These are phyloP conservation scores for Mucor ambiguus DNA, from an alignment of 371 early-diverging fungal genomes.

Conservation along the genomic window DNA sequence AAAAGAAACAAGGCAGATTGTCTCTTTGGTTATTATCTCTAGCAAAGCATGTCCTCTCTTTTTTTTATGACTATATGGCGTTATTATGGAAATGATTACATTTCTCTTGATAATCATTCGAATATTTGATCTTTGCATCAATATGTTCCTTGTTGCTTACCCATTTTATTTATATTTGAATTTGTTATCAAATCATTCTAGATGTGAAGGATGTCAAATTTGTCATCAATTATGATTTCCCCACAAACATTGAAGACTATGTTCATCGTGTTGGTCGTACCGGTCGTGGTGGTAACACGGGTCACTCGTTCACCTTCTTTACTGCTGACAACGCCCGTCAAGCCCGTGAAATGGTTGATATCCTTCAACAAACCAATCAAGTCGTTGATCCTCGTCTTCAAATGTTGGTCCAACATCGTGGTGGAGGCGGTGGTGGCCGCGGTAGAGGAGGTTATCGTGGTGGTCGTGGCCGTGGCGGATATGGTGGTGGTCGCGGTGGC, in stretches of 20 bases:
- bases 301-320: constrained; percentile 97
- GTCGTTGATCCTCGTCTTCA: constrained; percentile 84
- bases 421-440: constrained; percentile 45
- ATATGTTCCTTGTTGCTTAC: constrained; percentile 7
- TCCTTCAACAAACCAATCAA: constrained; percentile 96
- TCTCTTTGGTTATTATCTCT: constrained; percentile 4
- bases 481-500: constrained; percentile 25
- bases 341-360: constrained; percentile 88
- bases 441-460: constrained; percentile 56
- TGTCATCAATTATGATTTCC: constrained; percentile 98
- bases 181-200: constrained; percentile 24
- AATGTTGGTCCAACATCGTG: constrained; percentile 66
- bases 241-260: constrained; percentile 92
- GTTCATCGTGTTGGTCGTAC: constrained; percentile 99
- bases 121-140: constrained; percentile 4
- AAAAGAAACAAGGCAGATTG: not conserved
- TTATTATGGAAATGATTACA: constrained; percentile 15
- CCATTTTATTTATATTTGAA: constrained; percentile 16
- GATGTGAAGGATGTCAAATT: constrained; percentile 94
- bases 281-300: constrained; percentile 97
- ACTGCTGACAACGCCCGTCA: constrained; percentile 90
- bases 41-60: constrained; percentile 1
- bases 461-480: constrained; percentile 50
- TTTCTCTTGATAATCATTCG: constrained; percentile 13
- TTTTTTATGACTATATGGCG: constrained; percentile 9